These are phyloP conservation scores for bread wheat (Triticum aestivum) DNA, from an alignment of 176 grass and related monocot genomes.

Conservation along the genomic window IWGSC_CS_RefSeq_v2.1 NC_057796.1:442091197-442091696, in stretches of 20 bases:
- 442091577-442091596: background rate
- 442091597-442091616: too few species aligned
- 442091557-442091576: background rate
- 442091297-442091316: background rate
- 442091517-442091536: background rate
- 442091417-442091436: too few species aligned
- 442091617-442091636: background rate
- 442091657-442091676: background rate
- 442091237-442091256: background rate
- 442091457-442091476: background rate
- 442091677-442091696: background rate
- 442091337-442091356: background rate
- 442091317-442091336: background rate
- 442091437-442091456: background rate
- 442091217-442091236: background rate
- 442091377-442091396: background rate
- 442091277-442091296: background rate
- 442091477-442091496: background rate
- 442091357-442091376: background rate
- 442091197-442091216: too few species aligned
- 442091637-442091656: background rate
- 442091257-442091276: background rate
- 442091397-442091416: background rate
- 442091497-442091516: background rate
- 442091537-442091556: background rate